Evolutionary conservation across 176 grass and related monocot genomes (phyloP).

Genomic region (Aegilops bicornis): DNA sequence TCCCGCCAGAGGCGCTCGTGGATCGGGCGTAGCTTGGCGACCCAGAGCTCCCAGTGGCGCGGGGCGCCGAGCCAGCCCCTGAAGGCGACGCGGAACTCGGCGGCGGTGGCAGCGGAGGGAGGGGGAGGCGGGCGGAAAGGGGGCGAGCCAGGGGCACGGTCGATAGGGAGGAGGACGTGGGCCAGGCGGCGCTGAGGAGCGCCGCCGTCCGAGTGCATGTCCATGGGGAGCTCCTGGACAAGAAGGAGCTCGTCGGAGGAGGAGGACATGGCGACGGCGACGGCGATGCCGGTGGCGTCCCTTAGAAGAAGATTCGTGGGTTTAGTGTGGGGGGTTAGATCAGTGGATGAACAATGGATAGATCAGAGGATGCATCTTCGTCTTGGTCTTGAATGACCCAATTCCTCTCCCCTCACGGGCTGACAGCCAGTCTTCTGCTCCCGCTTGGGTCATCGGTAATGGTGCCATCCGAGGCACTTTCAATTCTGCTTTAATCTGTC

Average conservation of each 20-base stretch:
- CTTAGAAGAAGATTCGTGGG: constrained; percentile 1
- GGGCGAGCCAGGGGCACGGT: not conserved
- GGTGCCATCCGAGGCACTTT: not conserved
- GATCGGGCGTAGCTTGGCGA: constrained; percentile 65
- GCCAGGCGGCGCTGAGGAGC: constrained; percentile 26
- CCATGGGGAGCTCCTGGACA: constrained; percentile 27
- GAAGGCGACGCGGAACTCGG: constrained; percentile 65
- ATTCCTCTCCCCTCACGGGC: not conserved
- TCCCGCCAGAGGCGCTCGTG: constrained; percentile 55
- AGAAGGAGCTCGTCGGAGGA: constrained; percentile 30
- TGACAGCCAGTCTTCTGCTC: not conserved
- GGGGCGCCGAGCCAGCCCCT: constrained; percentile 67
- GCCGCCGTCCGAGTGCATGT: constrained; percentile 18
- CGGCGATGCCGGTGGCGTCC: not conserved
- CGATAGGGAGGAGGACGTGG: constrained; percentile 38
- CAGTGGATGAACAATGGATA: not conserved
- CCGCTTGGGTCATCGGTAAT: not conserved
- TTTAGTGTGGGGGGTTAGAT: constrained; percentile 14
- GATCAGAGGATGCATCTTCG: not conserved
- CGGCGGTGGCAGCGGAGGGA: constrained; percentile 28
- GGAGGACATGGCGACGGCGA: constrained; percentile 21
- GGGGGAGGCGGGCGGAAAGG: constrained; percentile 28
- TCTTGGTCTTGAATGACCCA: not conserved
- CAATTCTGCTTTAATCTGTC: not conserved
- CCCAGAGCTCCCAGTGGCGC: constrained; percentile 76